phyloP scores from a whole-genome alignment of 2,329 filamentous ascomycete genomes.

The Alternaria sp. region DNA sequence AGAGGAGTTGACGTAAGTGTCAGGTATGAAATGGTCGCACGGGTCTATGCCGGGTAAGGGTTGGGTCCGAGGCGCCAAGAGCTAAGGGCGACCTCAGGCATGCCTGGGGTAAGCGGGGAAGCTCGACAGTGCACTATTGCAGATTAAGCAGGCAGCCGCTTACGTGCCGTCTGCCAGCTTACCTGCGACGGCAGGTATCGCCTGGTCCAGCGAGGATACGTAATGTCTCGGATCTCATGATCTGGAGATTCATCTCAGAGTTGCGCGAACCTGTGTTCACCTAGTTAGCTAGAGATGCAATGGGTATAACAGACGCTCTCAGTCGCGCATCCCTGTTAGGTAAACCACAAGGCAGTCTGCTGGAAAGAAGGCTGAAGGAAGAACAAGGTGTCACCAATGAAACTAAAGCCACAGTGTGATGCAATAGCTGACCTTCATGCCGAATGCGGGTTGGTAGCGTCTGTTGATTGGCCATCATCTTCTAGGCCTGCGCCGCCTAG shows the following conservation, averaged over 20 bases:
- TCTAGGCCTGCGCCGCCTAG: not conserved
- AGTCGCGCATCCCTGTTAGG: not conserved
- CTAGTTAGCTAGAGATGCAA: not conserved
- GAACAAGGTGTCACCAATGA: slow-evolving; percentile 2
- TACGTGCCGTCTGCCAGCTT: not conserved
- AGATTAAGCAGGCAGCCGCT: slow-evolving; percentile 6
- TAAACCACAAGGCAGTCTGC: not conserved
- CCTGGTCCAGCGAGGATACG: not conserved
- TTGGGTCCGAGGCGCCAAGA: not conserved
- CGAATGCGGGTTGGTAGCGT: not conserved
- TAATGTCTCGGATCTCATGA: not conserved
- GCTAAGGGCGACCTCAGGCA: not conserved
- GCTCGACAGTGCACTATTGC: not conserved
- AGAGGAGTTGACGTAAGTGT: slow-evolving; percentile 1
- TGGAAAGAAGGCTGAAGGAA: not conserved
- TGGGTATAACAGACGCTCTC: not conserved
- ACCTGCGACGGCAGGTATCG: not conserved
- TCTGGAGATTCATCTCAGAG: not conserved
- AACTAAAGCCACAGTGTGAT: slow-evolving; percentile 6
- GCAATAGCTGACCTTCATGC: slow-evolving; percentile 8
- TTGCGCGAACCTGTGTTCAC: not conserved
- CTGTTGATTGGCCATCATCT: not conserved
- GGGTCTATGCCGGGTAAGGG: not conserved
- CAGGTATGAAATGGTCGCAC: not conserved
- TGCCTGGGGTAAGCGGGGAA: slow-evolving; percentile 1